These are phyloP conservation scores for Voacanga thouarsii DNA, from an alignment of 257 asterid genomes.

Conservation along the genomic window DNA sequence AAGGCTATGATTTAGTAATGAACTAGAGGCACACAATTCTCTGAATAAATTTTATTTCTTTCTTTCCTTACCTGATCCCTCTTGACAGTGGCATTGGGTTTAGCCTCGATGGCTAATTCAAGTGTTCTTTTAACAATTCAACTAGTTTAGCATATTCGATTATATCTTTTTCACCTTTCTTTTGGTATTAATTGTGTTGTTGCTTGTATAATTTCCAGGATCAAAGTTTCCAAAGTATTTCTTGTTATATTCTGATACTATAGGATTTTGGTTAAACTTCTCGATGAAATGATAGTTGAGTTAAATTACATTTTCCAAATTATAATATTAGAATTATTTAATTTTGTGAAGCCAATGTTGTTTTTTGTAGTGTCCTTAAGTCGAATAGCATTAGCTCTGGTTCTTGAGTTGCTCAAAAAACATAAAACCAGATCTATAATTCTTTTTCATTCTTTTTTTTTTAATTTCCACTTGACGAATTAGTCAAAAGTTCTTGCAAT, in stretches of 20 bases:
- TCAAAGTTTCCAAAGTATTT: no score
- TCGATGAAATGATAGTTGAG: no score
- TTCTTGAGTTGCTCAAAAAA: background rate
- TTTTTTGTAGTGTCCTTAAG: no score
- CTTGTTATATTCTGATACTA: no score
- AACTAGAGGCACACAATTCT: background rate
- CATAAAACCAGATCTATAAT: background rate
- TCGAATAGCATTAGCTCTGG: background rate
- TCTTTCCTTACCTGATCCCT: background rate
- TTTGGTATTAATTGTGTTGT: background rate
- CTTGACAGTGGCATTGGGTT: background rate
- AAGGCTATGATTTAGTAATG: background rate
- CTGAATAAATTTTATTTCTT: conserved; percentile 10
- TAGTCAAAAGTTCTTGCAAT: no score
- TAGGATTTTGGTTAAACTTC: no score
- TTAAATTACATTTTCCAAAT: no score
- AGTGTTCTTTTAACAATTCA: background rate
- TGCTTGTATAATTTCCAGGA: background rate
- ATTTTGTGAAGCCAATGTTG: background rate
- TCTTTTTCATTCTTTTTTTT: background rate
- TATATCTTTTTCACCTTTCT: background rate
- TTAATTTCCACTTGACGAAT: no score
- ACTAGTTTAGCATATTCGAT: background rate
- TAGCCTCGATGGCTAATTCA: background rate
- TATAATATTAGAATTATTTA: background rate